Conservation (phyloP, 208 protist genomes). For the Leishmania tropica region DNA sequence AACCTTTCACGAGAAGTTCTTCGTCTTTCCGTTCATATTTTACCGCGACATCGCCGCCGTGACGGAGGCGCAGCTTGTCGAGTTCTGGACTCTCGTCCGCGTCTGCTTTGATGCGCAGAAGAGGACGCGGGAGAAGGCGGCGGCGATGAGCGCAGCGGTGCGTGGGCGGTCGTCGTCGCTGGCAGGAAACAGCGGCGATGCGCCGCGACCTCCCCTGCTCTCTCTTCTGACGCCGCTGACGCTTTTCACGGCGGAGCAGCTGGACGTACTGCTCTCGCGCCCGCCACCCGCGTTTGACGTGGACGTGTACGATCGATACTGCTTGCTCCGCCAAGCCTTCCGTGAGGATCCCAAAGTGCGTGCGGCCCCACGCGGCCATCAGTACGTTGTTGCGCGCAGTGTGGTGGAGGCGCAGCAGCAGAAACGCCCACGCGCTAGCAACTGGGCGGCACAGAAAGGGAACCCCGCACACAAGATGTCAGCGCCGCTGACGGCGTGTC, state of each 20-base stretch:
- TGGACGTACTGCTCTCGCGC: conserved; percentile 31
- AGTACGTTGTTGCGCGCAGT: conserved; percentile 31
- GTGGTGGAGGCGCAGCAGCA: conserved; percentile 31
- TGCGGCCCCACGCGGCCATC: conserved; percentile 20
- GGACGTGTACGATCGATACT: conserved; percentile 46
- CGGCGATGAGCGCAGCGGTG: background rate
- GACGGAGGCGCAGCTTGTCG: conserved; percentile 61
- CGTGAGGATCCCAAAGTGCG: conserved; percentile 18
- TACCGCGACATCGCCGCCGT: conserved; percentile 57
- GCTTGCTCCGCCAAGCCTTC: conserved; percentile 37
- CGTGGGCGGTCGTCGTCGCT: background rate
- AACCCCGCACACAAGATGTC: background rate
- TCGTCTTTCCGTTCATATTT: conserved; percentile 83
- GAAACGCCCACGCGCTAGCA: background rate
- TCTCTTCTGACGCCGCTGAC: conserved; percentile 49
- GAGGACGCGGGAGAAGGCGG: conserved; percentile 14
- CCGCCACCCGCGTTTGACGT: conserved; percentile 27
- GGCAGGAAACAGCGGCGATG: background rate
- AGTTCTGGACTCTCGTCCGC: conserved; percentile 82
- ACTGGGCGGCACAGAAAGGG: background rate
- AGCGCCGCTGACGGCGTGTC: conserved; percentile 4
- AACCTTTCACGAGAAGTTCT: conserved; percentile 86
- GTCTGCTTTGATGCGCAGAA: conserved; percentile 63
- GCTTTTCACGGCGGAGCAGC: conserved; percentile 39
- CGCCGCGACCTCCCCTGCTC: conserved; percentile 1